phyloP scores from a whole-genome alignment of 768 basidiomycete genomes.

The Cystofilobasidium ferigula region DNA sequence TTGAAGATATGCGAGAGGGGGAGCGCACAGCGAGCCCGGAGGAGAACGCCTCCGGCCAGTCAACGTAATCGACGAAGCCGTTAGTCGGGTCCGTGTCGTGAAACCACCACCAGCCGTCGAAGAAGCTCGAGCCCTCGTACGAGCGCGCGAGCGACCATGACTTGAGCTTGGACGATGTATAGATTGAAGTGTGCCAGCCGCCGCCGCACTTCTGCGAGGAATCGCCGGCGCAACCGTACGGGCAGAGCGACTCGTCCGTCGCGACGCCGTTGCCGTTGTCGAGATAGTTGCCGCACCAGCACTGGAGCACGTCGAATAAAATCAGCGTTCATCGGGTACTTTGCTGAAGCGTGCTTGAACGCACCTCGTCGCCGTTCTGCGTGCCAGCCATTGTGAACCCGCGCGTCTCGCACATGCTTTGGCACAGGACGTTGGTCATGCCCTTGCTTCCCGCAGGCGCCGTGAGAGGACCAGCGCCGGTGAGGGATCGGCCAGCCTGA shows the following conservation, averaged over 20 bases:
- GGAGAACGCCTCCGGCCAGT: background rate
- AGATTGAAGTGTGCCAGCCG: constrained; percentile 1
- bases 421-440: constrained; percentile 21
- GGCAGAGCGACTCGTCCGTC: background rate
- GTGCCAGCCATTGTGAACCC: background rate
- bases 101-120: constrained; percentile 10
- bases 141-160: background rate
- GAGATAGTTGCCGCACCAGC: constrained; percentile 3
- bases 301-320: background rate
- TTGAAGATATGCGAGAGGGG: background rate
- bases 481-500: constrained; percentile 10
- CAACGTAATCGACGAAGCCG: constrained; percentile 15
- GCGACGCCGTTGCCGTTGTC: constrained; percentile 12
- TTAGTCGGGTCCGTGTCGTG: constrained; percentile 9
- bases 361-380: background rate
- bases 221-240: background rate
- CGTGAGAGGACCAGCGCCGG: background rate
- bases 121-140: constrained; percentile 1
- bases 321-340: background rate
- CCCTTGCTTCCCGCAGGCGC: background rate
- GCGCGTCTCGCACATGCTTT: constrained; percentile 3
- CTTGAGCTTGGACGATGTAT: background rate
- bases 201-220: constrained; percentile 5
- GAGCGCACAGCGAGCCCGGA: background rate
- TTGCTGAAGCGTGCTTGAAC: background rate